Conservation (phyloP, 2,329 filamentous ascomycete species). For the Venturia pyrina region DNA sequence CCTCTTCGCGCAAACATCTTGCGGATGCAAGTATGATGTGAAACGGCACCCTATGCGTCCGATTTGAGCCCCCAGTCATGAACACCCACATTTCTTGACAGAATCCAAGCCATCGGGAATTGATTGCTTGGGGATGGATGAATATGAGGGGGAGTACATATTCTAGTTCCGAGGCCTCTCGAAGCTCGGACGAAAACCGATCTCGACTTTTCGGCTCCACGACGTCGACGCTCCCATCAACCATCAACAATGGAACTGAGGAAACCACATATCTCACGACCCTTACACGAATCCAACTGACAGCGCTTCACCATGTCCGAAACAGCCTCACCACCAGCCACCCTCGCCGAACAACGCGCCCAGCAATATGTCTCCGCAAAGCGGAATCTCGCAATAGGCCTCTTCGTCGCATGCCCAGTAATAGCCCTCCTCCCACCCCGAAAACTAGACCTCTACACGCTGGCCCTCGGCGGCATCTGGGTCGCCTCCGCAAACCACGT, state of each 20-base stretch:
- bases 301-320: not conserved
- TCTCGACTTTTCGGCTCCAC: not conserved
- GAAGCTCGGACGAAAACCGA: not conserved
- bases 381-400: conserved; percentile 38
- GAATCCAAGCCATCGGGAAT: too few relatives aligned
- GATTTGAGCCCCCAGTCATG: too few relatives aligned
- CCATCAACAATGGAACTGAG: not conserved
- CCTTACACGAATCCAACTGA: not conserved
- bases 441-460: conserved; percentile 52
- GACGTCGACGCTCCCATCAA: not conserved
- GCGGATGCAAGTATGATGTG: too few relatives aligned
- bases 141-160: too few relatives aligned
- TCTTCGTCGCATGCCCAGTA: conserved; percentile 43
- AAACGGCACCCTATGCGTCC: too few relatives aligned
- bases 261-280: not conserved
- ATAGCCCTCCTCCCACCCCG: conserved; percentile 49
- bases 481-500: conserved; percentile 42
- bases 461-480: conserved; percentile 40
- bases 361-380: not conserved
- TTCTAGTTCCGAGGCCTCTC: too few relatives aligned
- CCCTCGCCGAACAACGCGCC: conserved; percentile 5
- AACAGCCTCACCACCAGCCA: not conserved
- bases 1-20: too few relatives aligned
- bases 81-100: too few relatives aligned
- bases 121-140: too few relatives aligned